These are phyloP conservation scores for Aspergillus unguis DNA, from an alignment of 2,329 filamentous ascomycete species.

Conservation along the genomic window DNA sequence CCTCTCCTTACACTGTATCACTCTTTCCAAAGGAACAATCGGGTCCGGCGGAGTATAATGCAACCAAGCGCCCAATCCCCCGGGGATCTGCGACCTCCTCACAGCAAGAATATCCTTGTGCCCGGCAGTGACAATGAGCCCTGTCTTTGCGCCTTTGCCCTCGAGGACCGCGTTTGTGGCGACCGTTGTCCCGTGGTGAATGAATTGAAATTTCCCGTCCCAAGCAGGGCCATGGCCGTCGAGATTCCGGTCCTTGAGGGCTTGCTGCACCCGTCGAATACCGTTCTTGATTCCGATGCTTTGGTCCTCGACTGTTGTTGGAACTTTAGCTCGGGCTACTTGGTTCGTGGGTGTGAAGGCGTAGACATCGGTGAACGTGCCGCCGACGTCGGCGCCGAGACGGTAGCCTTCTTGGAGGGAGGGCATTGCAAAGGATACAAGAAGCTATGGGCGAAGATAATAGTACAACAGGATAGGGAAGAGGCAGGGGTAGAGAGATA, in stretches of 20 bases:
- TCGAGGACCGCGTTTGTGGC: conserved; percentile 52
- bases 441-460: no score
- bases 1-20: conserved; percentile 46
- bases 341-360: conserved; percentile 46
- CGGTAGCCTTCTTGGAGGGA: conserved; percentile 7
- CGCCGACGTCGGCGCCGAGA: conserved; percentile 30
- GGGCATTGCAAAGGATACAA: neutral
- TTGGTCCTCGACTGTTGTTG: conserved; percentile 46
- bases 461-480: no score
- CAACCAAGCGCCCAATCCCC: conserved; percentile 50
- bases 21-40: conserved; percentile 48
- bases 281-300: conserved; percentile 48
- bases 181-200: conserved; percentile 51
- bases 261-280: conserved; percentile 41
- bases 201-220: conserved; percentile 47
- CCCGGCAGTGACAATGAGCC: conserved; percentile 47
- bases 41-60: conserved; percentile 48
- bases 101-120: conserved; percentile 50
- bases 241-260: conserved; percentile 30
- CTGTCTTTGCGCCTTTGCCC: conserved; percentile 49
- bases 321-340: conserved; percentile 47
- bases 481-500: neutral
- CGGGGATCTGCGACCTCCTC: conserved; percentile 51
- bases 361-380: conserved; percentile 50
- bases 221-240: conserved; percentile 30